Base-by-base conservation (phyloP, 2,329 filamentous ascomycete genomes). In the Fusarium bulbicola region DNA sequence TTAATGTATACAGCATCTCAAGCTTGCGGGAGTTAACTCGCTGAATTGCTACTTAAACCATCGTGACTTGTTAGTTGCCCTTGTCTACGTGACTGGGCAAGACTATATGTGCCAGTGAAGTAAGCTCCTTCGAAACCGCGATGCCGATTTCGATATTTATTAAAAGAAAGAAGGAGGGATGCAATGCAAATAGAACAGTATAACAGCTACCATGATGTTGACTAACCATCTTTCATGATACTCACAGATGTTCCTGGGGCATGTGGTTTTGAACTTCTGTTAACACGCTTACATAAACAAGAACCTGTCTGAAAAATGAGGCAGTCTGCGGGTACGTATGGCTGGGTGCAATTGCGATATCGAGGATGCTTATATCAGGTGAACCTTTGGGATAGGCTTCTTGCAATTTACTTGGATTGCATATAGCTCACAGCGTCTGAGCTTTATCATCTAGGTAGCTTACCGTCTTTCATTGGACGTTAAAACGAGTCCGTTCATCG, bases 171-270 rank as follows among this genome's bases (percentile, higher is more conserved):
- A 49, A 10, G 26, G 59, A 7, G 7, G 18, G 14, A 57, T 40
- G n/a, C 43, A 58, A 37, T 37, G 39, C 3, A 36, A 37, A 14
- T 36, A 36, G 1, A 24, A 63, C 1, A 26, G 53, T 24, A 72
- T 67, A 45, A 40, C 45, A 14, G 37, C 37, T 16, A 63, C 45
- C 5, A 30, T 54, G 10, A n/a, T 46, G 16, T 63, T 56, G 16
- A 63, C 49, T 12, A 32, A 32, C 2, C 57, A 63, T 66, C 7
- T 54, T 59, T 26, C 47, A 18, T 5, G 3, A n/a, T 49, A n/a
- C 32, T 0, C 10, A 11, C 53, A n/a, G 3, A 3, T 18, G 10
- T 32, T 5, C 5, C 7, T 60, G 4, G 53, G 58, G 58, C 26
- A 56, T 18, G 15, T 9, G 11, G 18, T 32, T n/a, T 13, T 7